These are phyloP conservation scores for Leishmania martiniquensis DNA, from an alignment of 208 protist species.

Conservation along the genomic window DNA sequence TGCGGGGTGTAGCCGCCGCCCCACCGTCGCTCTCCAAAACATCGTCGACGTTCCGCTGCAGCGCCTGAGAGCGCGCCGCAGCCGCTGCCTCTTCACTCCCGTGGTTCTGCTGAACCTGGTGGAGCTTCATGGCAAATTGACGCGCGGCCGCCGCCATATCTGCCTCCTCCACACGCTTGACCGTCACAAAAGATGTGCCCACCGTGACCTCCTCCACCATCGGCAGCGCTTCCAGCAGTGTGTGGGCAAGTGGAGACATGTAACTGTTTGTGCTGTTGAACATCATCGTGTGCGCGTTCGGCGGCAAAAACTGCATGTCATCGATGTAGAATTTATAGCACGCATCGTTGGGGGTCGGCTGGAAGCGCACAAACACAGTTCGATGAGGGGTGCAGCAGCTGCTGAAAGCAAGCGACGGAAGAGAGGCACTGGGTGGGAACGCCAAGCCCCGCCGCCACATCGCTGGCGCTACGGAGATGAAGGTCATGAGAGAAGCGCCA, in stretches of 20 bases:
- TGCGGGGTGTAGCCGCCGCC: too few species aligned
- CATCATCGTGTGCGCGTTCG: conserved; percentile 54
- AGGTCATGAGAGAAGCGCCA: not conserved
- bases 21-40: conserved; percentile 16
- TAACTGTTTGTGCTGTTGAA: conserved; percentile 82
- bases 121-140: conserved; percentile 67
- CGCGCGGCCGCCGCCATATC: conserved; percentile 63
- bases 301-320: conserved; percentile 56
- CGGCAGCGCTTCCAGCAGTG: conserved; percentile 66
- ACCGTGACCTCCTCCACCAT: conserved; percentile 93
- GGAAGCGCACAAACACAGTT: conserved; percentile 78
- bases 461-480: not conserved
- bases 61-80: conserved; percentile 51
- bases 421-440: not conserved
- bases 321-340: conserved; percentile 91
- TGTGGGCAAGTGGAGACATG: conserved; percentile 78
- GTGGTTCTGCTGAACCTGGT: conserved; percentile 25
- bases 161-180: conserved; percentile 66
- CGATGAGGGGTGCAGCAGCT: conserved; percentile 4
- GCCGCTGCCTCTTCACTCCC: conserved; percentile 31
- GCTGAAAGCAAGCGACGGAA: not conserved
- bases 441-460: conserved; percentile 6
- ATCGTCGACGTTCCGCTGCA: conserved; percentile 52
- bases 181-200: conserved; percentile 75
- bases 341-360: conserved; percentile 78